Base-by-base conservation (phyloP, 1,284 basidiomycete species). In the Xerocomus subilludens region DNA sequence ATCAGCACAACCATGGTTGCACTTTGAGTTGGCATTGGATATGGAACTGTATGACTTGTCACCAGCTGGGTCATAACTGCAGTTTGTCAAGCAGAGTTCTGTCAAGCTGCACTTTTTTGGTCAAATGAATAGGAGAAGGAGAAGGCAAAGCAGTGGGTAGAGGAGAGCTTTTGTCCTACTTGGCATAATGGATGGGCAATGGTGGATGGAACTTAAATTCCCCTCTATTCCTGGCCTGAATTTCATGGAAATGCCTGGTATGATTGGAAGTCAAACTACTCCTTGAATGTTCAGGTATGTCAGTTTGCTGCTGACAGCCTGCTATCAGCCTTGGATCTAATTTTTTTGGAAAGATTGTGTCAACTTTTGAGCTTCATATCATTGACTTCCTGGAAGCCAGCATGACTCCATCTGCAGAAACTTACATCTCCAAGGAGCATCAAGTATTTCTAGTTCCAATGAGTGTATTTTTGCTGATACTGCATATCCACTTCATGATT, bases 161-260 rank as follows among this genome's bases (percentile, higher is more conserved):
- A 71, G 32, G 72, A 65, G 23, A 67, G 64, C 33, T 71, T 67
- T 4, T 76, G 72, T 53, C 42, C 45, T 27, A 58, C 67, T 13
- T 74, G 67, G 69, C 7, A 59, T 27, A 78, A 83, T 84, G 74
- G 75, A 69, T 82, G 80, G 64, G 79, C 86, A 53, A 74, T 72
- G 64, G 85, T 86, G 16, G 85, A 87, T 79, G 85, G 86, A 4
- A 87, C 83, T 2, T 74, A 86, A 4, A 74, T 87, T 21, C 82
- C 83, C 2, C 79, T 87, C 4, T 79, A 77, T 58, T 77, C 81
- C 16, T 77, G 77, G 30, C 86, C 85, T 13, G 76, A 72, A 5
- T 80, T 77, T 70, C 81, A 80, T 77, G 84, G 85, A 9, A 82
- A 87, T 53, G 79, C 74, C 21, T 87, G 84, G 66, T 87, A 85